Percentiles rank a stretch among this genome's conserved stretches.
Conservation (phyloP, 768 basidiomycete genomes). For the Mycena alexandri region DNA sequence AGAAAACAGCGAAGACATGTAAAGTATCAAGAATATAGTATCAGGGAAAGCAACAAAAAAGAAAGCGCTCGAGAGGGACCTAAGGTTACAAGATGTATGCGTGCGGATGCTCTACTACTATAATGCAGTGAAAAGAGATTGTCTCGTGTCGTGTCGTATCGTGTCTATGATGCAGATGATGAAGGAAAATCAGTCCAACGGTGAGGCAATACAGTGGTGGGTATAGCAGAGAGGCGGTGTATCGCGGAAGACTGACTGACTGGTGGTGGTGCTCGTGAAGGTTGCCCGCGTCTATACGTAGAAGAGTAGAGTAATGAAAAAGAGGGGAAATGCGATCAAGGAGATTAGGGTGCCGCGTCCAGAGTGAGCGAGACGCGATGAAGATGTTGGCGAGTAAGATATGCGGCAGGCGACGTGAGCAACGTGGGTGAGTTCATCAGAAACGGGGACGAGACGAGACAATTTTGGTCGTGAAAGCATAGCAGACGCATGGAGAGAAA, state of each 20-base stretch:
- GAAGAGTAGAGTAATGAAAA: conserved; percentile 26
- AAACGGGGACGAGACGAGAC: conserved; percentile 62
- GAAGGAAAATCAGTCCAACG: conserved; percentile 45
- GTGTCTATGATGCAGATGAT: conserved; percentile 41
- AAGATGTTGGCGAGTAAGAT: conserved; percentile 40
- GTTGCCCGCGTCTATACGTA: conserved; percentile 35
- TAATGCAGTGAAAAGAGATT: conserved; percentile 48
- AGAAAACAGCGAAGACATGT: conserved; percentile 26
- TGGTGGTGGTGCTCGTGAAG: conserved; percentile 41
- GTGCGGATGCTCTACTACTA: conserved; percentile 74
- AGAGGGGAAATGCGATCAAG: conserved; percentile 39
- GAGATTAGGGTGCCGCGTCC: conserved; percentile 34
- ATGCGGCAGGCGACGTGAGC: conserved; percentile 56
- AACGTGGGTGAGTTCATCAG: conserved; percentile 57
- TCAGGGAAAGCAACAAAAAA: conserved; percentile 26
- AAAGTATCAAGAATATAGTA: conserved; percentile 19
- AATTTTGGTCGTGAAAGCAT: conserved; percentile 68
- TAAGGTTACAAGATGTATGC: conserved; percentile 52
- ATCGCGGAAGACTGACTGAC: conserved; percentile 53
- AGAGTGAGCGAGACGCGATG: conserved; percentile 35
- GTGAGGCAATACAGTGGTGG: conserved; percentile 46
- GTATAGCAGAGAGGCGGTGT: conserved; percentile 37
- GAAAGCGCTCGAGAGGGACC: conserved; percentile 46
- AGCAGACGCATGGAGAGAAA: conserved; percentile 39
- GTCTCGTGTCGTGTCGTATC: conserved; percentile 58